phyloP scores from a whole-genome alignment of 2,329 filamentous ascomycete genomes.

The Pseudocercospora macadamiae region DNA sequence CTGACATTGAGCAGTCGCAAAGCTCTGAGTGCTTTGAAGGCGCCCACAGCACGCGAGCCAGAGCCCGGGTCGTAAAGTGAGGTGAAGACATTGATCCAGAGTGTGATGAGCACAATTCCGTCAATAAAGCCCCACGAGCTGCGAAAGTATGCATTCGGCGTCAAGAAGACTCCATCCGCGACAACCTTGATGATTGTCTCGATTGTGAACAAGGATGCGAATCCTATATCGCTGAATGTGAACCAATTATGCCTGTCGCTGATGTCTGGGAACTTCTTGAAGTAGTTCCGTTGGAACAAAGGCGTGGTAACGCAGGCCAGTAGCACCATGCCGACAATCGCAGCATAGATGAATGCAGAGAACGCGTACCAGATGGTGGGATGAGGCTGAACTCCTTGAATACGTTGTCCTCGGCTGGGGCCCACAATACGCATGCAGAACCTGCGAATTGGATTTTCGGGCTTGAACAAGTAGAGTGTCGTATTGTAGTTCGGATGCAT shows the following conservation, averaged over 20 bases:
- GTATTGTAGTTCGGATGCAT: slow-evolving; percentile 91
- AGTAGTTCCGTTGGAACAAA: slow-evolving; percentile 88
- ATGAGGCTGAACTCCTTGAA: slow-evolving; percentile 87
- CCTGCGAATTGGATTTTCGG: slow-evolving; percentile 74
- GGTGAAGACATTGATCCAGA: slow-evolving; percentile 93
- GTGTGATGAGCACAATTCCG: slow-evolving; percentile 82
- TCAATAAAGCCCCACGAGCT: slow-evolving; percentile 98
- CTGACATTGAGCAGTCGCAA: slow-evolving; percentile 91
- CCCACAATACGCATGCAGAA: slow-evolving; percentile 89
- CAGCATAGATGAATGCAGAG: slow-evolving; percentile 89
- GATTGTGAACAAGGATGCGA: slow-evolving; percentile 80
- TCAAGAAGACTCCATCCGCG: slow-evolving; percentile 94
- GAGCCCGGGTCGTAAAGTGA: slow-evolving; percentile 79
- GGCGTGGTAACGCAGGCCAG: slow-evolving; percentile 93
- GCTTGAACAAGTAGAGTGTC: slow-evolving; percentile 82
- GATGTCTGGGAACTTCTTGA: slow-evolving; percentile 41
- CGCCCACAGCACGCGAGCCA: slow-evolving; percentile 87
- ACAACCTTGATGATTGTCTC: slow-evolving; percentile 92
- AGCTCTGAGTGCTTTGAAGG: slow-evolving; percentile 94
- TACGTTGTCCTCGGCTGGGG: slow-evolving; percentile 81
- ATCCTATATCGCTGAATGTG: slow-evolving; percentile 88
- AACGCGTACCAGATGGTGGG: slow-evolving; percentile 90
- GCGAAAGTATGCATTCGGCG: slow-evolving; percentile 94
- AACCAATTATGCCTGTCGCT: slow-evolving; percentile 79
- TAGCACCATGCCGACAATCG: slow-evolving; percentile 96